These are phyloP conservation scores for Blastobotrys terrestris DNA, from an alignment of 805 yeast species.

Conservation along the genomic window DNA sequence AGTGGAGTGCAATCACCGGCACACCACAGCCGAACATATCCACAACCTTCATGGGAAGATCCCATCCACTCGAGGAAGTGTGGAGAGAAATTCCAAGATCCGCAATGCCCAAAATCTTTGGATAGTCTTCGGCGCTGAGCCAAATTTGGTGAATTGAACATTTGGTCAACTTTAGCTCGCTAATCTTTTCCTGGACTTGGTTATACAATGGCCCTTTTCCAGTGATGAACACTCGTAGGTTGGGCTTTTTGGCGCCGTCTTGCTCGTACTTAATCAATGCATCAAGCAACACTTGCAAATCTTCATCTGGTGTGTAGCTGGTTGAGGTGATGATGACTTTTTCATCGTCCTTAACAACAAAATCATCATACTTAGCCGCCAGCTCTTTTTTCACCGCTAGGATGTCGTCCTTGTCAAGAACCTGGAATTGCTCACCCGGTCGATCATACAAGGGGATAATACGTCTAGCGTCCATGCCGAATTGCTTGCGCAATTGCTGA, in stretches of 20 bases:
- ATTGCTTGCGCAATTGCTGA: slow-evolving; percentile 47
- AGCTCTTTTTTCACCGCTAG: not conserved
- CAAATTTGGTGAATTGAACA: slow-evolving; percentile 59
- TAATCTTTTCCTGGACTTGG: slow-evolving; percentile 44
- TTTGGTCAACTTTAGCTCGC: slow-evolving; percentile 34
- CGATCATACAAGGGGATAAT: slow-evolving; percentile 76
- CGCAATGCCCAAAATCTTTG: slow-evolving; percentile 63
- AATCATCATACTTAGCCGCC: slow-evolving; percentile 24
- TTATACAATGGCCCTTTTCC: slow-evolving; percentile 87
- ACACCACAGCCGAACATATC: slow-evolving; percentile 95
- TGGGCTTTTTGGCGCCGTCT: slow-evolving; percentile 31
- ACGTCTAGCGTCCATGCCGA: slow-evolving; percentile 43
- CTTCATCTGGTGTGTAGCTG: slow-evolving; percentile 95
- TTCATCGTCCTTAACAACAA: slow-evolving; percentile 38
- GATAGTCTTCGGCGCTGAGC: slow-evolving; percentile 76
- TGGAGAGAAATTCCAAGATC: slow-evolving; percentile 90
- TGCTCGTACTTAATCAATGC: slow-evolving; percentile 59
- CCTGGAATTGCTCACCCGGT: slow-evolving; percentile 50
- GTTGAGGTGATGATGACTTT: slow-evolving; percentile 81
- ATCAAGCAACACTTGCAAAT: slow-evolving; percentile 60
- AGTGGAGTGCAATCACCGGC: slow-evolving; percentile 77
- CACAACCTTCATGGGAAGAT: slow-evolving; percentile 93
- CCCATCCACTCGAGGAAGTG: slow-evolving; percentile 86
- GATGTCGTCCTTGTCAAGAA: slow-evolving; percentile 31
- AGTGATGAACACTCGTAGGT: slow-evolving; percentile 71